Evolutionary conservation across 2,329 filamentous ascomycete species (phyloP).

Genomic region (Colletotrichum chlorophyti): DNA sequence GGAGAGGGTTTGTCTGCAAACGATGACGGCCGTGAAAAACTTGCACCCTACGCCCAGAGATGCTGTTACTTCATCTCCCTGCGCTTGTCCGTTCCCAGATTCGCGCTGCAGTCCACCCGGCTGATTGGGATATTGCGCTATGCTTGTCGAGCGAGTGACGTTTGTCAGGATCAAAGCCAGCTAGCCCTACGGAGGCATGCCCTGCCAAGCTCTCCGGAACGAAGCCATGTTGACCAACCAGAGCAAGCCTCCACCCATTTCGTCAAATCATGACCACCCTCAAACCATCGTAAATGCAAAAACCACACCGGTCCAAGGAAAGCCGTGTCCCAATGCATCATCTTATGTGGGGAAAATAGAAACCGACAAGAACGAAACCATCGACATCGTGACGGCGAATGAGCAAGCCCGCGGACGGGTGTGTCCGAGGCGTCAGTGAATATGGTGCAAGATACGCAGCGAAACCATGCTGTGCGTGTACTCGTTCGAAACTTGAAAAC

Average conservation of each 20-base stretch:
- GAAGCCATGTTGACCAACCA: not conserved
- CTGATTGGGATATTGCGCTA: not conserved
- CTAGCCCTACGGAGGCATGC: not conserved
- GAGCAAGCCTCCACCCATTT: conserved; percentile 2
- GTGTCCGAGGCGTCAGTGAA: not conserved
- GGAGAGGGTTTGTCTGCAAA: conserved; percentile 2
- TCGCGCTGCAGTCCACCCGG: not conserved
- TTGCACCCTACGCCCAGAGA: not conserved
- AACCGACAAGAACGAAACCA: not conserved
- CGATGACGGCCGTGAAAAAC: not conserved
- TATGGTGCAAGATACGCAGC: conserved; percentile 13
- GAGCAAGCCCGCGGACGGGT: not conserved
- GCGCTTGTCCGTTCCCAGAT: not conserved
- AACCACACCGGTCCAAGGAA: conserved; percentile 22
- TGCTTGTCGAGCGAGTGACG: not conserved
- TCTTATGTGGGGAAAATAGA: conserved; percentile 20
- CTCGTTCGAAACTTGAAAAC: conserved; percentile 4
- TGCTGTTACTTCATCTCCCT: not conserved
- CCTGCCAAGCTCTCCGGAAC: not conserved
- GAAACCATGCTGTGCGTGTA: conserved; percentile 17
- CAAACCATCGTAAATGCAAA: conserved; percentile 22
- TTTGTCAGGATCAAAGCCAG: not conserved
- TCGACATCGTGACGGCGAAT: not conserved
- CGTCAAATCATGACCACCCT: conserved; percentile 10
- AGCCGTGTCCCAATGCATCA: conserved; percentile 28